A percentile compares a stretch with the other conserved stretches of the same genome.
These are phyloP conservation scores for Komagataella pastoris DNA, from an alignment of 805 yeast genomes.

Conservation along the genomic window DNA sequence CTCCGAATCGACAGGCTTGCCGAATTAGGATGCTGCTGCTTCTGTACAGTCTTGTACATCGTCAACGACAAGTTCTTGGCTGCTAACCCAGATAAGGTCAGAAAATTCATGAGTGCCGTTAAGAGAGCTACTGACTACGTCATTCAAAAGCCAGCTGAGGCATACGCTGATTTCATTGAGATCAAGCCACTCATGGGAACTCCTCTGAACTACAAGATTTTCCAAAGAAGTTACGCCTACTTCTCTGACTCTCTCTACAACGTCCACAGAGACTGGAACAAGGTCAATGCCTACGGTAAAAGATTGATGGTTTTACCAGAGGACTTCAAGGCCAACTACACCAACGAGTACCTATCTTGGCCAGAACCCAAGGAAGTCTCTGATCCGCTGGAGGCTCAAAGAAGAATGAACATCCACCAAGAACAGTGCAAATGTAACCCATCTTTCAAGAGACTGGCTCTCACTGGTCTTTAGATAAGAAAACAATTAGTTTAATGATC, in stretches of 20 bases:
- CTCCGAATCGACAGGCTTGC: conserved; percentile 42
- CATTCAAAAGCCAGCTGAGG: conserved; percentile 26
- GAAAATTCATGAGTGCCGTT: conserved; percentile 29
- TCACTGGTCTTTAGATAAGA: not conserved
- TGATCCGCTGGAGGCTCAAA: conserved; percentile 35
- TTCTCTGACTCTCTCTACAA: conserved; percentile 36
- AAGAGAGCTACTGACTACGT: conserved; percentile 38
- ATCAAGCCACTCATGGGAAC: conserved; percentile 33
- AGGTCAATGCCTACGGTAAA: conserved; percentile 42
- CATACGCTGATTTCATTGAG: conserved; percentile 30
- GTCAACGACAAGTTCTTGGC: conserved; percentile 35
- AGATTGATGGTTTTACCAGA: conserved; percentile 35
- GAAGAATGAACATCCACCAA: conserved; percentile 31
- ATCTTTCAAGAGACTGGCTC: conserved; percentile 30
- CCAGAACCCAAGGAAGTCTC: conserved; percentile 30
- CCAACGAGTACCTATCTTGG: conserved; percentile 38
- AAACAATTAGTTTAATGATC: not conserved
- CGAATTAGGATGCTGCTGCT: conserved; percentile 45
- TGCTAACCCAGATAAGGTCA: conserved; percentile 31
- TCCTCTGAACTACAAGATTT: conserved; percentile 28
- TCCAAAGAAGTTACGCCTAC: conserved; percentile 41
- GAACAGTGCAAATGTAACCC: conserved; percentile 31
- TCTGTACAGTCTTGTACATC: conserved; percentile 42
- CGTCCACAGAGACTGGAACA: conserved; percentile 43
- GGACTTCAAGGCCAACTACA: conserved; percentile 35